Conservation (phyloP, 1,139 yeast genomes). For the Pichiaceae sp. region DNA sequence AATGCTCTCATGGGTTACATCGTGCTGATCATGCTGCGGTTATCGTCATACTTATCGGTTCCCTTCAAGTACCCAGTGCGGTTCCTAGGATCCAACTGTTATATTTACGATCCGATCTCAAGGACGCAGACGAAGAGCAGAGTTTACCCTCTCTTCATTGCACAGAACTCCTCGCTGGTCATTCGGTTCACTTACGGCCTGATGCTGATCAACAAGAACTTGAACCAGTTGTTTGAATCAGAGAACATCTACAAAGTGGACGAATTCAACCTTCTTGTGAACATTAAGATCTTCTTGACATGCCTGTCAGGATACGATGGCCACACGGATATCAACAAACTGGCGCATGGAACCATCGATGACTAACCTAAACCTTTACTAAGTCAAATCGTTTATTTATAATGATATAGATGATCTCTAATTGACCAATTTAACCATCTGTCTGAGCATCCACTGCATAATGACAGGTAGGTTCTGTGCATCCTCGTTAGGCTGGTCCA, state of each 20-base stretch:
- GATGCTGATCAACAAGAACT: slow-evolving; percentile 36
- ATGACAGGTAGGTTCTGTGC: slow-evolving; percentile 18
- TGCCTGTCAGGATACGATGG: slow-evolving; percentile 17
- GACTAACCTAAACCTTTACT: too few species aligned
- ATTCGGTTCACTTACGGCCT: slow-evolving; percentile 44
- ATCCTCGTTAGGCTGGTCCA: slow-evolving; percentile 6
- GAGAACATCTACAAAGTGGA: slow-evolving; percentile 21
- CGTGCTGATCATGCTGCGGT: slow-evolving; percentile 32
- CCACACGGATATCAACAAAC: not conserved
- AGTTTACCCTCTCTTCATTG: slow-evolving; percentile 39
- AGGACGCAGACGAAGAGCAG: slow-evolving; percentile 23
- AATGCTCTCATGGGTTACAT: slow-evolving; percentile 45
- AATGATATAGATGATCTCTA: too few species aligned
- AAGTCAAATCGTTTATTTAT: too few species aligned
- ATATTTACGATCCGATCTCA: slow-evolving; percentile 41
- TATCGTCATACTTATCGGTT: slow-evolving; percentile 35
- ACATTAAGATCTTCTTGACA: slow-evolving; percentile 23
- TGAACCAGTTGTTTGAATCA: slow-evolving; percentile 39
- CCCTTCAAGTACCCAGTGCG: slow-evolving; percentile 45
- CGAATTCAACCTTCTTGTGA: slow-evolving; percentile 23
- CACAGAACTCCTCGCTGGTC: slow-evolving; percentile 33
- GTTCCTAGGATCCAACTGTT: slow-evolving; percentile 42
- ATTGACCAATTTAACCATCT: slow-evolving; percentile 18
- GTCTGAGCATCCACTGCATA: slow-evolving; percentile 16
- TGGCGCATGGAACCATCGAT: not conserved